Evolutionary conservation across 176 grass and related monocot species (phyloP), one percentile per base, ranked within the genome.

Genomic region (Musa acuminata): DNA sequence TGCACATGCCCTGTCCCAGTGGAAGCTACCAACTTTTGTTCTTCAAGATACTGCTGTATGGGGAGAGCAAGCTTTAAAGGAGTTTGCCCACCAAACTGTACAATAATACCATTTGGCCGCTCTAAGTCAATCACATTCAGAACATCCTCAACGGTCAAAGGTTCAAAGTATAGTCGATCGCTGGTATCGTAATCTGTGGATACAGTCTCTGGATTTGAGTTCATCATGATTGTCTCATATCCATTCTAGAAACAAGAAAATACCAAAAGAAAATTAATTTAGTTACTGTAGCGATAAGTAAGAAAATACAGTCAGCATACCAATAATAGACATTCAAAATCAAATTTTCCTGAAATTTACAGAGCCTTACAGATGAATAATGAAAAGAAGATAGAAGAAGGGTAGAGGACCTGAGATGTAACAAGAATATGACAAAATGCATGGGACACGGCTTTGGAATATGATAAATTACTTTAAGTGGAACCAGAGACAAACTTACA

Each of bases 171-270:
- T 52, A 99, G 75, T 57, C 91, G 96, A 27, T 95, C 79, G 7
- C 96, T 99, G 12, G 96, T 99, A 77, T 95, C 96, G 22, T 99
- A 99, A 73, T 99, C 96, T 68, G 96, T 99, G 66, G 96, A 99
- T 55, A 99, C 96, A 9, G 96, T 99, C 73, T 99, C 96, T n/a
- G 96, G 96, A 79, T 99, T 99, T 26, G 91, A 99, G 74, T 99
- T 99, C 96, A 99, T 95, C 91, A 99, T 99, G 80, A 99, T 91
- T 82, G 96, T 89, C 70, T 99, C 96, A 6, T 84, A 99, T 74
- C 86, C 96, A 78, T 81, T 84, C 94, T 93, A 69, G 29, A 50
- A 89, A 12, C 24, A 81, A 53, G 72, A 48, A 4, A 8, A 60
- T 6, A 43, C 35, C 8, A 52, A 24, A 20, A 64, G 27, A 51